These are phyloP conservation scores for Elsinoe arachidis DNA, from an alignment of 2,329 filamentous ascomycete species.

Conservation along the genomic window DNA sequence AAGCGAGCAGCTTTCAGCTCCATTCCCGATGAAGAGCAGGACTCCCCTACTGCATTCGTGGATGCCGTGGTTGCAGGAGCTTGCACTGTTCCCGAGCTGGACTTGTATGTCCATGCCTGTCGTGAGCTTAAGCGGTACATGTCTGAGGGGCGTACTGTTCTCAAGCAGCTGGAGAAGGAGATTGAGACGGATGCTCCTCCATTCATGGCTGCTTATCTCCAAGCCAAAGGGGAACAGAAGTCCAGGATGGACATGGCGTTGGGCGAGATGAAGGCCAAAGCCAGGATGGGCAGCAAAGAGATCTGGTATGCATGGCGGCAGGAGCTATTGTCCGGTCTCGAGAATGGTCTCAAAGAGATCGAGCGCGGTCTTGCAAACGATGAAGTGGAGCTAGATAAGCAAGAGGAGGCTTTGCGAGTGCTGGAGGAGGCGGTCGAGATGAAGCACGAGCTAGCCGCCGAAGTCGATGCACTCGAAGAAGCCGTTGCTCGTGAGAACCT, in stretches of 20 bases:
- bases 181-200: conserved; percentile 85
- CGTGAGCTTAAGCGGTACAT: conserved; percentile 96
- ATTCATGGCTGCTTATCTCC: conserved; percentile 84
- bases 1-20: conserved; percentile 16
- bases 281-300: conserved; percentile 80
- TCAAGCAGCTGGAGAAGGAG: conserved; percentile 82
- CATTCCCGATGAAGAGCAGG: conserved; percentile 20
- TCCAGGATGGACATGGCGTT: conserved; percentile 91
- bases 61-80: conserved; percentile 79
- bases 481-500: conserved; percentile 67
- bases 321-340: conserved; percentile 74
- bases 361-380: conserved; percentile 69
- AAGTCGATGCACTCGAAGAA: conserved; percentile 45
- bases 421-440: conserved; percentile 53
- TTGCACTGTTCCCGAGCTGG: conserved; percentile 85
- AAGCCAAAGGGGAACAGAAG: conserved; percentile 73
- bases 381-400: conserved; percentile 54
- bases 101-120: conserved; percentile 89
- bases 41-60: conserved; percentile 45
- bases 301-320: conserved; percentile 99
- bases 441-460: conserved; percentile 52
- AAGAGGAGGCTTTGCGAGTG: conserved; percentile 58
- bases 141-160: conserved; percentile 79
- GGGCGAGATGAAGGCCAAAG: conserved; percentile 92
- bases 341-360: conserved; percentile 69